A percentile compares a stretch with the other conserved stretches of the same genome.
phyloP scores from a whole-genome alignment of 2,329 filamentous ascomycete genomes.

The Microdochium nivale region DNA sequence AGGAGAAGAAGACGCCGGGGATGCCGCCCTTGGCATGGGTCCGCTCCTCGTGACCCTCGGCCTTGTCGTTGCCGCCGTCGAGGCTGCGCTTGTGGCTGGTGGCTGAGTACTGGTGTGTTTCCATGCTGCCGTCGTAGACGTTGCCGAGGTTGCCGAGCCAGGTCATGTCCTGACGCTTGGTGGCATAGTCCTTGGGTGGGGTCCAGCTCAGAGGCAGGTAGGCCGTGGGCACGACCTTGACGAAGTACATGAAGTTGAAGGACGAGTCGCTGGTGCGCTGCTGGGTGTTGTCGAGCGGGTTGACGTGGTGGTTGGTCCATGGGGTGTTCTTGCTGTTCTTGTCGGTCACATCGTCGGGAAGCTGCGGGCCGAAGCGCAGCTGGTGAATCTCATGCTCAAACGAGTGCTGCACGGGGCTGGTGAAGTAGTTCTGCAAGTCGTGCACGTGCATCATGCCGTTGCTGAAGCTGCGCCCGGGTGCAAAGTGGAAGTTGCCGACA shows the following conservation, averaged over 20 bases:
- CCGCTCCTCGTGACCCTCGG: constrained; percentile 86
- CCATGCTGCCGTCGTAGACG: constrained; percentile 67
- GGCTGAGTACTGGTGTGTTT: constrained; percentile 97
- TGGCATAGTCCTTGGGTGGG: constrained; percentile 26
- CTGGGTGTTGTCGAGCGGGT: constrained; percentile 75
- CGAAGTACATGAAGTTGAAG: constrained; percentile 98
- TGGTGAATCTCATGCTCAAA: constrained; percentile 86
- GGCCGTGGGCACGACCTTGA: constrained; percentile 95
- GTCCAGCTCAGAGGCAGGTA: constrained; percentile 86
- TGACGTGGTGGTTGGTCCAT: constrained; percentile 87
- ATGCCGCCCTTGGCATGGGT: constrained; percentile 86
- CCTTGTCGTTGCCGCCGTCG: constrained; percentile 70
- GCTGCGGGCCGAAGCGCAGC: constrained; percentile 84
- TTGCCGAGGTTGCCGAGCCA: constrained; percentile 63
- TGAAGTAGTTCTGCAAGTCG: constrained; percentile 92
- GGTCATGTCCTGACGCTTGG: constrained; percentile 11
- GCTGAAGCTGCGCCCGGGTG: constrained; percentile 91
- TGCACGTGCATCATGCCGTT: constrained; percentile 97
- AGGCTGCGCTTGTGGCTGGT: constrained; percentile 93
- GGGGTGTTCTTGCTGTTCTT: constrained; percentile 44
- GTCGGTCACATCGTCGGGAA: constrained; percentile 62
- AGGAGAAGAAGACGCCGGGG: constrained; percentile 96
- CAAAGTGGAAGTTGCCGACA: constrained; percentile 96
- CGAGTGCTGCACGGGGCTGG: constrained; percentile 66
- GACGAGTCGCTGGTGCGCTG: constrained; percentile 74